These are phyloP conservation scores for Annulohypoxylon truncatum DNA, from an alignment of 2,329 filamentous ascomycete species.

Conservation along the genomic window DNA sequence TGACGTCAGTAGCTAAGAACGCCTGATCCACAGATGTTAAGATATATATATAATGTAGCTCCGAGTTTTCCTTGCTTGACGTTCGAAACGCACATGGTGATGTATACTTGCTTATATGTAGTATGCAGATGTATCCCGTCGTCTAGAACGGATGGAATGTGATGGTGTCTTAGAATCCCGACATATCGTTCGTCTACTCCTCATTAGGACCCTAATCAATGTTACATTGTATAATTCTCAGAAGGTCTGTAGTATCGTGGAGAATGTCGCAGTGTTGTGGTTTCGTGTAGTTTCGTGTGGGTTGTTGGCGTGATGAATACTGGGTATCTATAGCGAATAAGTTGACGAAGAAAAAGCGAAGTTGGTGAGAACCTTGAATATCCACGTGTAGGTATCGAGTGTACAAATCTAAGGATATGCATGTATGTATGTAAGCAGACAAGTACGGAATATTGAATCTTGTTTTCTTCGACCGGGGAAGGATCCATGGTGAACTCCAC, in stretches of 20 bases:
- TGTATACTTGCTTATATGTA: background rate
- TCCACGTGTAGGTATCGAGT: background rate
- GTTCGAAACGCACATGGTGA: background rate
- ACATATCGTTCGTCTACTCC: background rate
- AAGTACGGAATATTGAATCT: conserved; percentile 4
- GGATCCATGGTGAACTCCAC: conserved; percentile 13
- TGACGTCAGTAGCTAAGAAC: background rate
- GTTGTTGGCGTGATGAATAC: background rate
- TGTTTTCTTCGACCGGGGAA: conserved; percentile 23
- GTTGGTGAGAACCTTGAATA: conserved; percentile 3
- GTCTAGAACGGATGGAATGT: background rate
- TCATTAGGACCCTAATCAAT: background rate
- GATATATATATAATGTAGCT: background rate
- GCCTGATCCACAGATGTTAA: background rate
- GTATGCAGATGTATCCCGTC: background rate
- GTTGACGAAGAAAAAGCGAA: background rate
- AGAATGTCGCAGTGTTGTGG: background rate
- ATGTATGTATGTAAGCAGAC: background rate
- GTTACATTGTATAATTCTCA: background rate
- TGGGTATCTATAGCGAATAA: background rate
- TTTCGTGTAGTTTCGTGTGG: background rate
- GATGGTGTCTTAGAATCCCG: background rate
- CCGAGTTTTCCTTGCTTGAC: background rate
- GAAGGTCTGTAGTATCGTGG: background rate
- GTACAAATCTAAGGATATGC: conserved; percentile 3